Evolutionary conservation across 176 grass and related monocot genomes (phyloP).

Genomic region (Oryza officinalis): DNA sequence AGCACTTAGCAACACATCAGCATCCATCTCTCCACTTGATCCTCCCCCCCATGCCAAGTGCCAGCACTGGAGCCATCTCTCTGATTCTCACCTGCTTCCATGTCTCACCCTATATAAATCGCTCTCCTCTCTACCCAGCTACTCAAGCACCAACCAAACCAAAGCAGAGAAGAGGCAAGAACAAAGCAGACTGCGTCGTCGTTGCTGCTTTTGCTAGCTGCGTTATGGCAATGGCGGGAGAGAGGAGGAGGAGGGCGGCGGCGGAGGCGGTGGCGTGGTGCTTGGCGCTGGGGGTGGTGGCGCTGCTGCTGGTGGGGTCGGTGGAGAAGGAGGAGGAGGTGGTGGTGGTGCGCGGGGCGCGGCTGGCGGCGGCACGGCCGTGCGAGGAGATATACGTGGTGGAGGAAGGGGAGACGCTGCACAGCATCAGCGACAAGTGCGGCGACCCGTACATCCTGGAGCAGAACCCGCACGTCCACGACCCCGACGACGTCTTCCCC

Average conservation of each 20-base stretch:
- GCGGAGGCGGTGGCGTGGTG: conserved; percentile 69
- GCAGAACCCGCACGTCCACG: conserved; percentile 84
- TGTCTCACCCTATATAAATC: conserved; percentile 25
- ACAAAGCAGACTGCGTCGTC: neutral
- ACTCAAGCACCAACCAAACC: neutral
- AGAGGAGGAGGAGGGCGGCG: conserved; percentile 14
- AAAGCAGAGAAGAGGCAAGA: neutral
- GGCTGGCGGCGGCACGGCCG: conserved; percentile 36
- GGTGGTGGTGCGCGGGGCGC: conserved; percentile 33
- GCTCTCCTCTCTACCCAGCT: neutral
- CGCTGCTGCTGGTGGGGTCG: conserved; percentile 53
- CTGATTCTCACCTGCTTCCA: neutral
- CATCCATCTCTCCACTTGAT: neutral
- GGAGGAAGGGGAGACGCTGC: conserved; percentile 71
- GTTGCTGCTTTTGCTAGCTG: neutral
- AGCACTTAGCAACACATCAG: neutral
- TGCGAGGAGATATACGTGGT: conserved; percentile 95
- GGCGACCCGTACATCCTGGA: conserved; percentile 87
- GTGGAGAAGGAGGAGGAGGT: neutral
- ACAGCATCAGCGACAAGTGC: conserved; percentile 91
- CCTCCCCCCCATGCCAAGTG: neutral
- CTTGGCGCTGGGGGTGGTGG: conserved; percentile 49
- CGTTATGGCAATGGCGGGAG: neutral
- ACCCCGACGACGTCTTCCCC: conserved; percentile 92
- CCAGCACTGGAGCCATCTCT: neutral